A percentile compares a stretch with the other conserved stretches of the same genome.
phyloP scores from a whole-genome alignment of 257 asterid genomes.

The Dorcoceras hygrometricum region DNA sequence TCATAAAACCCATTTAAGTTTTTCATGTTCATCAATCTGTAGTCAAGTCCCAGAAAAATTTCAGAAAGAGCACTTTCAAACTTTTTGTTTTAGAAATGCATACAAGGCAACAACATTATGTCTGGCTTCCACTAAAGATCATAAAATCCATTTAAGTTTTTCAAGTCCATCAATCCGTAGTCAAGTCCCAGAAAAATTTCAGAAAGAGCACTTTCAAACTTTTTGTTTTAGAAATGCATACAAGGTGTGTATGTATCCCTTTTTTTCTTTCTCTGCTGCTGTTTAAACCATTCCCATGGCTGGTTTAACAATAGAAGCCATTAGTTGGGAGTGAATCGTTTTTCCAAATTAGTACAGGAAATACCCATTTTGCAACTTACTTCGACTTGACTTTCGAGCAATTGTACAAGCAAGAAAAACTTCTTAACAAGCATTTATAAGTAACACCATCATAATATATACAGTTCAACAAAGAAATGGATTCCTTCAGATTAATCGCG shows the following conservation, averaged over 20 bases:
- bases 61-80: too few relatives aligned
- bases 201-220: too few relatives aligned
- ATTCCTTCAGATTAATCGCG: background rate
- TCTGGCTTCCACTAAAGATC: constrained; percentile 4
- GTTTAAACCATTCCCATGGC: background rate
- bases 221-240: background rate
- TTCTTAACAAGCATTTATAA: background rate
- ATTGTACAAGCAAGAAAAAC: background rate
- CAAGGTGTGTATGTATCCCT: background rate
- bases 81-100: background rate
- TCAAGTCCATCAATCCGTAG: constrained; percentile 8
- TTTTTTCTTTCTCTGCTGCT: background rate
- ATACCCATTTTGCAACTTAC: background rate
- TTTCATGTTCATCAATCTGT: constrained; percentile 11
- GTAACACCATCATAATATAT: background rate
- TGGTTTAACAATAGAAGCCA: background rate
- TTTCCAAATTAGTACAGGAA: background rate
- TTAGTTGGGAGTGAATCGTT: background rate
- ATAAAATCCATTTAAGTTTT: constrained; percentile 19
- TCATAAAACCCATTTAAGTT: constrained; percentile 21
- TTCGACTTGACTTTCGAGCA: background rate
- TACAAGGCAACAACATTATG: background rate
- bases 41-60: too few relatives aligned
- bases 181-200: too few relatives aligned
- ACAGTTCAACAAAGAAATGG: background rate